Evolutionary conservation across 2,329 filamentous ascomycete genomes (phyloP).

Genomic region (Colletotrichum tropicale): DNA sequence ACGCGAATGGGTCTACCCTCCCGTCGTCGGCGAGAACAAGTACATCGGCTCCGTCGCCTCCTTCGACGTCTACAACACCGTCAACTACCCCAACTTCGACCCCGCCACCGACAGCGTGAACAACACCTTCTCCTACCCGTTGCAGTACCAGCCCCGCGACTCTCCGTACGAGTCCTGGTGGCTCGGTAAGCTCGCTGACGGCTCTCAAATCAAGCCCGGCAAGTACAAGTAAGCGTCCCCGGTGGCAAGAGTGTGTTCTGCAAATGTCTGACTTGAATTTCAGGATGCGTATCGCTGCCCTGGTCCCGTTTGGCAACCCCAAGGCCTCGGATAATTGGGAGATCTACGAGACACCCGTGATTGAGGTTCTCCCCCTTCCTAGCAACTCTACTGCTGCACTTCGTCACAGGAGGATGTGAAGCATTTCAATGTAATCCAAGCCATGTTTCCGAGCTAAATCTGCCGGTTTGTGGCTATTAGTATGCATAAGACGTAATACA

Average conservation of each 20-base stretch:
- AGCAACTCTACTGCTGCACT: background rate
- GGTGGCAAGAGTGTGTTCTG: background rate
- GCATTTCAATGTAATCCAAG: rapidly evolving
- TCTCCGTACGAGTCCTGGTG: constrained; percentile 40
- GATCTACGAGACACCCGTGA: constrained; percentile 35
- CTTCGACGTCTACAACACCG: constrained; percentile 12
- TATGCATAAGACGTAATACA: background rate
- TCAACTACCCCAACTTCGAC: constrained; percentile 29
- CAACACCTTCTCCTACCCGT: constrained; percentile 42
- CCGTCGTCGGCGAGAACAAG: constrained; percentile 36
- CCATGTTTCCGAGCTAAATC: background rate
- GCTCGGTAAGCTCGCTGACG: constrained; percentile 47
- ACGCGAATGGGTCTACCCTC: constrained; percentile 46
- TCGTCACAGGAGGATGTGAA: background rate
- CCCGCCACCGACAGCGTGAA: constrained; percentile 37
- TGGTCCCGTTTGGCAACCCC: constrained; percentile 45
- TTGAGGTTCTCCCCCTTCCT: constrained; percentile 30
- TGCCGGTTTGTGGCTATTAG: rapidly evolving
- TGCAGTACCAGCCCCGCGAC: constrained; percentile 36
- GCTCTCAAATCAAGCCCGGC: constrained; percentile 42
- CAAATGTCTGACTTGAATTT: background rate
- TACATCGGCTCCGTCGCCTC: constrained; percentile 48
- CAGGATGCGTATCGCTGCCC: constrained; percentile 42
- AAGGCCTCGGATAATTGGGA: constrained; percentile 46
- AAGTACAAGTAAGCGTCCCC: constrained; percentile 37